Evolutionary conservation across 2,329 filamentous ascomycete species (phyloP).

Genomic region (Aspergillus novoparasiticus): DNA sequence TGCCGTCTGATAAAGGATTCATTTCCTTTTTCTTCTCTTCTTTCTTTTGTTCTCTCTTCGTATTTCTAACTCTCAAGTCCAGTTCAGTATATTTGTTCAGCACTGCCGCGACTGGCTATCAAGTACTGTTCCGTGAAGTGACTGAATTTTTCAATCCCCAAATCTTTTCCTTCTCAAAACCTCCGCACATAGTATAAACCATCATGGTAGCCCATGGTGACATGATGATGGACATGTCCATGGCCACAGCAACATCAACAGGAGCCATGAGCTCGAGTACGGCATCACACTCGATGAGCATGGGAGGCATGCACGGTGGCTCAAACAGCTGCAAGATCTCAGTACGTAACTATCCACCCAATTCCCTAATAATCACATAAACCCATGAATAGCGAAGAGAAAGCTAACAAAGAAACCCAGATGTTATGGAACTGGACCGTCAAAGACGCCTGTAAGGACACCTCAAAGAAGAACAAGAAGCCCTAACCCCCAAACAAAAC

Average conservation of each 20-base stretch:
- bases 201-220: conserved; percentile 35
- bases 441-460: conserved; percentile 25
- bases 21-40: background rate
- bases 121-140: background rate
- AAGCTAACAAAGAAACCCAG: conserved; percentile 15
- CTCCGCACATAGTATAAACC: background rate
- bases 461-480: background rate
- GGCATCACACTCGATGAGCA: background rate
- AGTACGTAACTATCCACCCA: conserved; percentile 13
- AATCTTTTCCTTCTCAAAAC: background rate
- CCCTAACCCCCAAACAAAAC: background rate
- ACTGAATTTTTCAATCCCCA: background rate
- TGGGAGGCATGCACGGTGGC: conserved; percentile 1
- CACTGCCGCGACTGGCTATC: background rate
- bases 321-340: conserved; percentile 29
- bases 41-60: background rate
- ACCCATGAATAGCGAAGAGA: background rate
- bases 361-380: background rate
- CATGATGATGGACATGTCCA: conserved; percentile 46
- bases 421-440: conserved; percentile 37
- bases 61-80: conserved; percentile 1
- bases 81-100: background rate
- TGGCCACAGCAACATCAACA: conserved; percentile 58
- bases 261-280: conserved; percentile 5
- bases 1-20: background rate